Base-by-base conservation (phyloP, 768 basidiomycete genomes). In the Mycena filopes region DNA sequence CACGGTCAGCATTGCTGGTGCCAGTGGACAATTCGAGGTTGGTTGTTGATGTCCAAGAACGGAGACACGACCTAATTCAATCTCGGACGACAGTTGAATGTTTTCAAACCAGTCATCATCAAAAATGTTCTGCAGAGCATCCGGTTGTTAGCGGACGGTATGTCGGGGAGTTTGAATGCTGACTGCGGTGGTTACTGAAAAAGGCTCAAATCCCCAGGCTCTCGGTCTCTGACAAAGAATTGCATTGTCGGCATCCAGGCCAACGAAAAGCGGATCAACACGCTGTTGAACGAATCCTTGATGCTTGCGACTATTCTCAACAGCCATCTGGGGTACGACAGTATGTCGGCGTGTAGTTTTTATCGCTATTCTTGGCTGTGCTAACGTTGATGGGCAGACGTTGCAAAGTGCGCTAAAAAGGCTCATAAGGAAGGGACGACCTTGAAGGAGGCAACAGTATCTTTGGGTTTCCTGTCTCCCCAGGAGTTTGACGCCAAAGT, bases 371-470 rank as follows among this genome's bases (percentile, higher is more conserved):
- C 29, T 20, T 29, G 54, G 56, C 49, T 47, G 58, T 66, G 45
- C 67, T 71, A 50, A 66, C 20, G 63, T 65, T 42, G 33, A 18
- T 45, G 65, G 43, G 45, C 74, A 98, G 96, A 98, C 80, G 98
- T 99, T 53, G 98, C 98, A 53, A 96, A 94, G 81, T 95, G 93
- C 74, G 98, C 98, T 29, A 99, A 99, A 87, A 99, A 99, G 79
- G 98, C 98, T n/a, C 98, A 99, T 85, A 95, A 92, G 78, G 96
- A 99, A 80, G 98, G 98, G 28, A 93, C 90, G 51, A 99, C 98
- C 64, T 75, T 99, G 77, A 99, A 97, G 83, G 92, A 95, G 80
- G 95, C 98, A 43, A 95, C 96, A 13, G 90, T 99, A 48, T 78
- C 89, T 21, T 86, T 98, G 38, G 95, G 94, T 51, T 90, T 93